Evolutionary conservation across 352 stramenopile species (phyloP).

Genomic region (Pythium coloratum): DNA sequence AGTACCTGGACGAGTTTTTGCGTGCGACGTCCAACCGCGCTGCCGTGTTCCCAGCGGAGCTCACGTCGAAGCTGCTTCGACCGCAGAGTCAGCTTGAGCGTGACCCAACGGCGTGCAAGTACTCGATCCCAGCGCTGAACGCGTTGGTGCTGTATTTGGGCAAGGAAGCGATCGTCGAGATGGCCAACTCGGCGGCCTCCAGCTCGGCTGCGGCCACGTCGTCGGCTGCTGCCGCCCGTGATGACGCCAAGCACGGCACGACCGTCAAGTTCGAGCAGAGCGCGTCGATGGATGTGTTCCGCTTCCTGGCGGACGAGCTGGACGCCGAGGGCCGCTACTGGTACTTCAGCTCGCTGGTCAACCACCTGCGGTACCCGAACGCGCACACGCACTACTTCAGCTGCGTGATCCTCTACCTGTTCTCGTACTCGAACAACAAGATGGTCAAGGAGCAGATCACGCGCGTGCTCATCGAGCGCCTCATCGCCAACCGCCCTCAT

Average conservation of each 20-base stretch:
- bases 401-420: constrained; percentile 98
- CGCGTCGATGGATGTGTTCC: constrained; percentile 93
- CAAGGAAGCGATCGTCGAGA: constrained; percentile 84
- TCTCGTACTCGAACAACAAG: constrained; percentile 96
- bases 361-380: constrained; percentile 99
- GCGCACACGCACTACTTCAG: constrained; percentile 99
- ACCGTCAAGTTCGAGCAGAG: constrained; percentile 84
- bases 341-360: constrained; percentile 98
- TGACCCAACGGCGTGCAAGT: constrained; percentile 75
- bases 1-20: constrained; percentile 96
- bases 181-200: constrained; percentile 49
- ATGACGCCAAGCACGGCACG: constrained; percentile 38
- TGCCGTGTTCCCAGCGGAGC: constrained; percentile 85
- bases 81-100: constrained; percentile 59
- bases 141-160: constrained; percentile 84
- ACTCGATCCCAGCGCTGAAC: constrained; percentile 94
- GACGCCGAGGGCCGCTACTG: constrained; percentile 96
- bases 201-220: constrained; percentile 2
- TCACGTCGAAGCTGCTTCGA: constrained; percentile 76
- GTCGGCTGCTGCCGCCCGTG: constrained; percentile 12
- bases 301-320: constrained; percentile 95
- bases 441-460: constrained; percentile 98
- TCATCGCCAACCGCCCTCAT: constrained; percentile 98
- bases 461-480: constrained; percentile 97
- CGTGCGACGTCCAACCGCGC: constrained; percentile 83